Evolutionary conservation across 768 basidiomycete species (phyloP), one percentile per base, ranked within the genome.

Genomic region (Tricholoma bakamatsutake): DNA sequence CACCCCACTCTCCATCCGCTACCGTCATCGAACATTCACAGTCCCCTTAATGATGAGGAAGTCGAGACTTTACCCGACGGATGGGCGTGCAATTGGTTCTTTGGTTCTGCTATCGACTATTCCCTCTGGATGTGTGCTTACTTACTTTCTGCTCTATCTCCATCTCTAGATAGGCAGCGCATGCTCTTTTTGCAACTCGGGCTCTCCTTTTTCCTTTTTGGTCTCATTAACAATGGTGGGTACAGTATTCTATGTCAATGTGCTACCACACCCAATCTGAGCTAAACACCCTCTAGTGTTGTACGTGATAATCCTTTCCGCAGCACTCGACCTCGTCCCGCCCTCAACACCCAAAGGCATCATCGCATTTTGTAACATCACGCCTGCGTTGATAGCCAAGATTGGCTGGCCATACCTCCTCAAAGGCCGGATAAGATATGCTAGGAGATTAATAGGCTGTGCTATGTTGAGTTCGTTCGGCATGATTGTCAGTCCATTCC

Each of bases 281-380:
- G 8, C 56, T 47, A 4, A 50, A 40, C 21, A 24, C 21, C 35
- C 34, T 33, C 45, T 18, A 93, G 93, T 97, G 4, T 77, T 96
- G 55, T 97, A 98, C 71, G 96, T 99, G 35, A 89, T 98, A 58
- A 97, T 98, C 58, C 82, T 99, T 17, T 96, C 93, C 1, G 96
- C 96, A 5, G 97, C 97, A 1, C 76, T 98, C 3, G 97, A 99
- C 66, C 80, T 99, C 3, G 94, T 97, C 1, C 90, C 93, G 7
- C 85, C 91, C 1, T 81, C 87, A 2, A 96, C 93, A 0, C 95
- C 96, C 0, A 96, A 96, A 67, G 96, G 96, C 13, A 84, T 98
- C 54, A 93, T 98, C 52, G 84, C 88, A 0, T 93, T 98, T 67
- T 95, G 90, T 73, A 98, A 98, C 69, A 97, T 99, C 53, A 81